These are phyloP conservation scores for Cytidiella melzeri DNA, from an alignment of 768 basidiomycete genomes.

Conservation along the genomic window DNA sequence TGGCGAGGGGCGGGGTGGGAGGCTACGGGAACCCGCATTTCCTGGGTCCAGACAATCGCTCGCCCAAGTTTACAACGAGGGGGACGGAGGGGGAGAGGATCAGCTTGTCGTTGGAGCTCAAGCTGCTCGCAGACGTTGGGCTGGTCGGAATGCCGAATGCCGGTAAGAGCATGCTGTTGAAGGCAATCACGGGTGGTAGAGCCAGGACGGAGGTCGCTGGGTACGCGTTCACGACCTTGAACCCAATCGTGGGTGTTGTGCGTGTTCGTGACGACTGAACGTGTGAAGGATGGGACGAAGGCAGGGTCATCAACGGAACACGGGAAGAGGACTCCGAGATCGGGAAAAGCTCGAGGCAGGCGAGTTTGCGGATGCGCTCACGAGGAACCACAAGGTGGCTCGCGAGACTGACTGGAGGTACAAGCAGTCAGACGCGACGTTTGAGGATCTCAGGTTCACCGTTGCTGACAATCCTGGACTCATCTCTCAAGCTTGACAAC, in stretches of 20 bases:
- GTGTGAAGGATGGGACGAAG: constrained; percentile 51
- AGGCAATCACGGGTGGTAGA: constrained; percentile 81
- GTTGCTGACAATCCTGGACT: constrained; percentile 97
- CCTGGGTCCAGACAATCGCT: constrained; percentile 55
- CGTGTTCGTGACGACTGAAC: constrained; percentile 75
- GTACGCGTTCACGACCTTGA: constrained; percentile 94
- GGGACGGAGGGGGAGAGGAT: constrained; percentile 72
- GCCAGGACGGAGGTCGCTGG: constrained; percentile 81
- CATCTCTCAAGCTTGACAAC: constrained; percentile 77
- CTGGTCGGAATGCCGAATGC: constrained; percentile 96
- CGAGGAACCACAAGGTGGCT: constrained; percentile 39
- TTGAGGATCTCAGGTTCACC: constrained; percentile 83
- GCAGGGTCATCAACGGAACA: constrained; percentile 62
- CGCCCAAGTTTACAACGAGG: constrained; percentile 82
- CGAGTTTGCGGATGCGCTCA: constrained; percentile 42
- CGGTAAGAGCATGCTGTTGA: constrained; percentile 86
- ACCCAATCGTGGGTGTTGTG: constrained; percentile 89
- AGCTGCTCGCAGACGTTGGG: constrained; percentile 91
- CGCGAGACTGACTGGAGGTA: background rate
- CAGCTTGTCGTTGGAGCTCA: constrained; percentile 86
- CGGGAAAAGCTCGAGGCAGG: constrained; percentile 43
- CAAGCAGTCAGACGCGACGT: constrained; percentile 9
- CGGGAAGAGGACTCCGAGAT: constrained; percentile 43
- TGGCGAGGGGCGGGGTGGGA: constrained; percentile 73
- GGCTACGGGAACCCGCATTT: constrained; percentile 92